Percentiles rank a stretch among this genome's conserved stretches.
phyloP scores from a whole-genome alignment of 2,329 filamentous ascomycete genomes.

The Ophiostoma piceae region DNA sequence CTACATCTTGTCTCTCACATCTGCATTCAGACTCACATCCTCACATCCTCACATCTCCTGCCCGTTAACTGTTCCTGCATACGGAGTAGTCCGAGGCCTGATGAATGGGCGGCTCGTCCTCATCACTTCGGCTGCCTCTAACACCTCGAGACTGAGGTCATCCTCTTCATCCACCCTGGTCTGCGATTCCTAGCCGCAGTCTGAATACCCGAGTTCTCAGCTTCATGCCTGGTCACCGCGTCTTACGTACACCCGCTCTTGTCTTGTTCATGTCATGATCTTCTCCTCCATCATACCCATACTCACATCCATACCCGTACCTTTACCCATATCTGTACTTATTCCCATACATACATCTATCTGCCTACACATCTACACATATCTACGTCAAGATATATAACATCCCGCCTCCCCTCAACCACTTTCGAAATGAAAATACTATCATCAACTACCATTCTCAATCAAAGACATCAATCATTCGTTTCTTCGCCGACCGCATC shows the following conservation, averaged over 20 bases:
- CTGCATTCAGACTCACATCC: neutral
- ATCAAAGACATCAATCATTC: neutral
- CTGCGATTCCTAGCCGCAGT: neutral
- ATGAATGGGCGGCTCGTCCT: neutral
- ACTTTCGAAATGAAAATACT: neutral
- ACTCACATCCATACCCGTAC: no score
- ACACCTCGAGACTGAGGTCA: neutral
- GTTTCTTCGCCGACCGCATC: neutral
- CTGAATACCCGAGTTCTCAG: neutral
- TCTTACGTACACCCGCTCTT: neutral
- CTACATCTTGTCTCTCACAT: neutral
- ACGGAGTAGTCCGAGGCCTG: constrained; percentile 15
- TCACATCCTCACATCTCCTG: neutral
- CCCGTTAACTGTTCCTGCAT: constrained; percentile 17
- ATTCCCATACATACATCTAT: neutral
- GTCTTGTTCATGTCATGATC: neutral
- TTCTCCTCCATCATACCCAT: neutral
- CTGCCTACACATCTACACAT: neutral
- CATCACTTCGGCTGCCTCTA: constrained; percentile 15
- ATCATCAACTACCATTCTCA: neutral
- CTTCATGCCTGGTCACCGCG: neutral
- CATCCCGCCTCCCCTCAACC: neutral
- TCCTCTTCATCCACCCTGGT: neutral
- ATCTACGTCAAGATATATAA: neutral
- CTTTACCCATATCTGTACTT: neutral